Base-by-base conservation (phyloP, 164 flowering plant genomes). In the Berberis thunbergii region DNA sequence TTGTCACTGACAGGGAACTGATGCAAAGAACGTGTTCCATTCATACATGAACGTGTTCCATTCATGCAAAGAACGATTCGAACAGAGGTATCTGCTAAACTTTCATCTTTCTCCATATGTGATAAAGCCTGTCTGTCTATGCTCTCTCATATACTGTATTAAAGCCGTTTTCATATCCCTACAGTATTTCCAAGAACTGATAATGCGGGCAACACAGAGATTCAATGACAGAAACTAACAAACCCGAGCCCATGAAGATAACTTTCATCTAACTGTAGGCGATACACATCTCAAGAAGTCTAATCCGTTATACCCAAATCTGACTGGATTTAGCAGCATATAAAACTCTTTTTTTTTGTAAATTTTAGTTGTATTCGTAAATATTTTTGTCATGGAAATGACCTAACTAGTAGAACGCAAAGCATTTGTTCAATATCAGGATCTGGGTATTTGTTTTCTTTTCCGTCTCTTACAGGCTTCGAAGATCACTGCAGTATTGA, bases 171-270 rank as follows among this genome's bases (percentile, higher is more conserved):
- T 90, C 26, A 86, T 88, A 49, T 88, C 85, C 48, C 88, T 90
- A 53, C 96, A 90, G 67, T 90, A 85, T 70, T 87, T 89, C 72
- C 94, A 89, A 79, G 97, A 87, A 67, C 91, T 91, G 59, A 80
- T 87, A 54, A 65, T 13, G 66, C 79, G 88, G 6, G 88, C 82
- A 49, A 43, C 79, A 57, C 63, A 67, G 64, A 72, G 72, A 70
- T 67, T 53, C 50, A 6, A 11, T 6, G 10, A 11, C 7, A 6
- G 50, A 11, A 48, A 48, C 9, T 48, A 4, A 11, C 10, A 6
- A 11, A 4, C 10, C 10, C 1, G 9, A 48, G 4, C 10, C 50
- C 7, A 6, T 48, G 50, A 48, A 48, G 50, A 48, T 48, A 11
- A 48, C 5, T 4, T 48, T 11, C 5, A 1, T 7, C 50, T 48